These are phyloP conservation scores for Tuctoria greenei DNA, from an alignment of 176 grass and related monocot genomes.

Conservation along the genomic window DNA sequence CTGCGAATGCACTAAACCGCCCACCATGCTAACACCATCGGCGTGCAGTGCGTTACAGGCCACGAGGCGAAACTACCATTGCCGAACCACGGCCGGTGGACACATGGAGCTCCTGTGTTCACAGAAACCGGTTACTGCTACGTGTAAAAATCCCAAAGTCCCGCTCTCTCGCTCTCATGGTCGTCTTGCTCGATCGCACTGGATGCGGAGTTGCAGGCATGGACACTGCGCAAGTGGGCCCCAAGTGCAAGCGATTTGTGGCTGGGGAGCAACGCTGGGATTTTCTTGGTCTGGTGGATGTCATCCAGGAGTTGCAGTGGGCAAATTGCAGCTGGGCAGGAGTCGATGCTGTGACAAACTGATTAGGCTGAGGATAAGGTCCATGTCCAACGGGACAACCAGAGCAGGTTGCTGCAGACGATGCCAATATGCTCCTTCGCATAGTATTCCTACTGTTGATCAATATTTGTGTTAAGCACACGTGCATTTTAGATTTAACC, in stretches of 20 bases:
- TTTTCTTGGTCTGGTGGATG: slow-evolving; percentile 35
- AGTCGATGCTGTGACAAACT: not conserved
- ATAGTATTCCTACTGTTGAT: not conserved
- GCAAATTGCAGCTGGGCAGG: slow-evolving; percentile 35
- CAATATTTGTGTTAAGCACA: no score
- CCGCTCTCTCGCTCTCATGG: not conserved
- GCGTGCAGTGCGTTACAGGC: not conserved
- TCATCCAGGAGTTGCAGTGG: slow-evolving; percentile 39
- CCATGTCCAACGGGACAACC: slow-evolving; percentile 15
- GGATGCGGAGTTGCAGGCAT: not conserved
- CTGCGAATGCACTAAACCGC: slow-evolving; percentile 48
- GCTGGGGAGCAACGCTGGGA: slow-evolving; percentile 39
- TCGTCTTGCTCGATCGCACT: not conserved
- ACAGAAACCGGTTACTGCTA: slow-evolving; percentile 18
- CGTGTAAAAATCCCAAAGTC: slow-evolving; percentile 20
- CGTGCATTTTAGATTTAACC: no score
- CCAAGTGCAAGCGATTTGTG: slow-evolving; percentile 34
- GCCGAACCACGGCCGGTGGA: not conserved
- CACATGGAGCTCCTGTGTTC: slow-evolving; percentile 25
- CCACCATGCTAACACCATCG: slow-evolving; percentile 52
- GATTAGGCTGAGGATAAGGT: slow-evolving; percentile 38
- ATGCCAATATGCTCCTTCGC: not conserved
- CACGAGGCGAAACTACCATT: slow-evolving; percentile 18
- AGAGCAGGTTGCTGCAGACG: no score
- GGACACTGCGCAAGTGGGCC: slow-evolving; percentile 2